Conservation (phyloP, 2,329 filamentous ascomycete genomes). For the Phyllosticta capitalensis region DNA sequence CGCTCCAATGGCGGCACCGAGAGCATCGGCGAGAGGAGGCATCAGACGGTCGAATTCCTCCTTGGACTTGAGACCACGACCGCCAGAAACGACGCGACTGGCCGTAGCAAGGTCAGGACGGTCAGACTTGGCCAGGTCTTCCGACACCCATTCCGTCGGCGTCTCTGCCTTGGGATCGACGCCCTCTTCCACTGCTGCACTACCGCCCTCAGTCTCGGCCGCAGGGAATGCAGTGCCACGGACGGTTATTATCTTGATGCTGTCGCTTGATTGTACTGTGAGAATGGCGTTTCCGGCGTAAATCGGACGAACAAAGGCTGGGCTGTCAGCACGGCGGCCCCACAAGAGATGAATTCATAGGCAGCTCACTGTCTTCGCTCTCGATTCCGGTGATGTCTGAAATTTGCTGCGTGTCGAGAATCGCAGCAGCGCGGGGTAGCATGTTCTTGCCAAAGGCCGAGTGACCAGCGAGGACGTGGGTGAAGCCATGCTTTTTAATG, state of each 20-base stretch:
- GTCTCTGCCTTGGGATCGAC: constrained; percentile 69
- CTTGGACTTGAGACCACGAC: constrained; percentile 92
- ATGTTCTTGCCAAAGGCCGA: constrained; percentile 96
- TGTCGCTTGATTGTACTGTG: constrained; percentile 83
- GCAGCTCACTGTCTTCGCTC: constrained; percentile 61
- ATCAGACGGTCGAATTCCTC: constrained; percentile 94
- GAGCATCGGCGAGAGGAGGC: constrained; percentile 79
- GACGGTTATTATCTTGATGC: constrained; percentile 82
- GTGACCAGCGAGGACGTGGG: constrained; percentile 82
- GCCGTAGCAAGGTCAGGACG: constrained; percentile 90
- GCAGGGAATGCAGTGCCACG: constrained; percentile 85
- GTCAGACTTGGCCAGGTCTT: constrained; percentile 87
- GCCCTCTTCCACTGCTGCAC: constrained; percentile 69
- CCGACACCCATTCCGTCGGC: constrained; percentile 80
- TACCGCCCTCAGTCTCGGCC: constrained; percentile 60
- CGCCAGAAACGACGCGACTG: constrained; percentile 80
- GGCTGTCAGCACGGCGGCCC: constrained; percentile 3
- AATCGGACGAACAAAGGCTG: constrained; percentile 85
- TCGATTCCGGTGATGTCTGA: constrained; percentile 85
- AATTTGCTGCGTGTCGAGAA: constrained; percentile 86
- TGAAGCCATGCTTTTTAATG: constrained; percentile 90
- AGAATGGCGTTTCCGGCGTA: constrained; percentile 97
- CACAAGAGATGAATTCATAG: neutral
- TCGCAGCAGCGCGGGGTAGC: constrained; percentile 79
- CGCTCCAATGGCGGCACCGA: constrained; percentile 92